Percentiles rank a stretch among this genome's conserved stretches.
These are phyloP conservation scores for Pseudonitzschia multiseries DNA, from an alignment of 108 stramenopile genomes.

Conservation along the genomic window DNA sequence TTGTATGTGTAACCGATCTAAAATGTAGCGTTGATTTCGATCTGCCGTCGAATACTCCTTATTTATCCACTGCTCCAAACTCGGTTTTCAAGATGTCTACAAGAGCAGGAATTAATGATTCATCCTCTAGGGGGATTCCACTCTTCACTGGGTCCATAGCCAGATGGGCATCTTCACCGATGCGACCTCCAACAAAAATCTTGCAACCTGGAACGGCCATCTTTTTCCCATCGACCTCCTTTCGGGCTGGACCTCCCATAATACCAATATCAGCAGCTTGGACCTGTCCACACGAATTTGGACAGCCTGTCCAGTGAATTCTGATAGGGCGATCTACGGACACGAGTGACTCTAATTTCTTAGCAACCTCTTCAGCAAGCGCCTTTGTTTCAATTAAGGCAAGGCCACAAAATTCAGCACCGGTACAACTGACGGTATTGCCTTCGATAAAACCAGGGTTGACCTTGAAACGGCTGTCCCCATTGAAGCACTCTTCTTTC, in stretches of 20 bases:
- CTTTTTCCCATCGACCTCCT: slow-evolving; percentile 77
- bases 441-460: slow-evolving; percentile 83
- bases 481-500: slow-evolving; percentile 56
- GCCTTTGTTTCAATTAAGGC: slow-evolving; percentile 91
- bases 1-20: not conserved
- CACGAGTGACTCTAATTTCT: slow-evolving; percentile 79
- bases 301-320: slow-evolving; percentile 97
- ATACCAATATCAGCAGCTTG: slow-evolving; percentile 95
- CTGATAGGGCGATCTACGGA: slow-evolving; percentile 80
- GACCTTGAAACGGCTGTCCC: slow-evolving; percentile 55
- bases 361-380: slow-evolving; percentile 65
- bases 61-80: slow-evolving; percentile 78
- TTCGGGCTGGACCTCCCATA: slow-evolving; percentile 91
- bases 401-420: slow-evolving; percentile 91
- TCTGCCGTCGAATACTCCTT: not conserved
- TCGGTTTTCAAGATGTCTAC: slow-evolving; percentile 74
- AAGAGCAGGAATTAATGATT: slow-evolving; percentile 69
- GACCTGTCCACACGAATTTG: slow-evolving; percentile 93
- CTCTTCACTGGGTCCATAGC: slow-evolving; percentile 68
- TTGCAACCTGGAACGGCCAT: slow-evolving; percentile 92
- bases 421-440: slow-evolving; percentile 90
- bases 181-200: slow-evolving; percentile 88
- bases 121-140: slow-evolving; percentile 75
- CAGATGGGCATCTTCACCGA: slow-evolving; percentile 87
- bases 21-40: too few relatives aligned